These are phyloP conservation scores for Vaccinium vitisidaea DNA, from an alignment of 148 eudicot genomes.

Conservation along the genomic window DNA sequence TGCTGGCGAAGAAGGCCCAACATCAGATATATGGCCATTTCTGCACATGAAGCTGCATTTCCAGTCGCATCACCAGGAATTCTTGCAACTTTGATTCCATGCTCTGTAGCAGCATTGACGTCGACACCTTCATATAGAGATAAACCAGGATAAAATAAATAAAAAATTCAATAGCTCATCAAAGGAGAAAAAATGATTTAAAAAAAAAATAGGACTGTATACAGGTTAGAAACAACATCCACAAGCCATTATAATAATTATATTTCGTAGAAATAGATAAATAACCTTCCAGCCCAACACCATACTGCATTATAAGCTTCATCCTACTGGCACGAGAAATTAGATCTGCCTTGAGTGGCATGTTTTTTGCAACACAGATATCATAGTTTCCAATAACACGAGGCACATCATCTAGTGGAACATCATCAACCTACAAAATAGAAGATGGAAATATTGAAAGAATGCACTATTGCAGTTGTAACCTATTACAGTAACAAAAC, in stretches of 20 bases:
- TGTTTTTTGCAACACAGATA: slow-evolving; percentile 64
- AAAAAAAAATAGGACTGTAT: background rate
- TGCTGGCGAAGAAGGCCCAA: slow-evolving; percentile 92
- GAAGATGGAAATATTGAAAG: slow-evolving; percentile 6
- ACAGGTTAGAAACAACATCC: background rate
- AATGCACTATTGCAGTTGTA: background rate
- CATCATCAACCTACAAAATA: slow-evolving; percentile 72
- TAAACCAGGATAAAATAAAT: background rate
- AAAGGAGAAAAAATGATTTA: background rate
- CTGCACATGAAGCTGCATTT: slow-evolving; percentile 94
- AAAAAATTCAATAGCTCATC: background rate
- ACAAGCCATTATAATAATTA: background rate
- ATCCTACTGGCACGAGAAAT: slow-evolving; percentile 66
- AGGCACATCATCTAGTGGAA: slow-evolving; percentile 54
- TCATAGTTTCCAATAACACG: slow-evolving; percentile 75
- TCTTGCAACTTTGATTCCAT: slow-evolving; percentile 85
- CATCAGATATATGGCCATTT: slow-evolving; percentile 92
- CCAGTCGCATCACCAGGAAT: slow-evolving; percentile 72
- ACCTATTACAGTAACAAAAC: background rate
- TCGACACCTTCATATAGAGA: slow-evolving; percentile 67
- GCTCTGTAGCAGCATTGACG: slow-evolving; percentile 64
- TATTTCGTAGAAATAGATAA: background rate
- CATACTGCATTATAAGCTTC: slow-evolving; percentile 94
- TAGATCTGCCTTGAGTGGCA: slow-evolving; percentile 53
- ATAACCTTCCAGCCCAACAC: slow-evolving; percentile 90